Base-by-base conservation (phyloP, 345 rosid species). In the Angophora floribunda region DNA sequence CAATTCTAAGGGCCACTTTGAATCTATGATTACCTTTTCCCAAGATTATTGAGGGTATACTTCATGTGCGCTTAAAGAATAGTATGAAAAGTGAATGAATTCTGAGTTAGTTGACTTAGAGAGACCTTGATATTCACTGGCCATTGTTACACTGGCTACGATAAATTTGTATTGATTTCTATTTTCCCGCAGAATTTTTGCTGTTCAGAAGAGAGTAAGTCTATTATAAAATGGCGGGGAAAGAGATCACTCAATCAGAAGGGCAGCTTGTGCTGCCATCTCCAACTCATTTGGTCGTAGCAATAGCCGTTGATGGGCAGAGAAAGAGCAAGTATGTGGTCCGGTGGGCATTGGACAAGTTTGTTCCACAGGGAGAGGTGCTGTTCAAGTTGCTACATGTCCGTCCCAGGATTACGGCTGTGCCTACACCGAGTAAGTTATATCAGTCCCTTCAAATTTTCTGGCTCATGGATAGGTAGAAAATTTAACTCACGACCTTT, bases 351-450 rank as follows among this genome's bases (percentile, higher is more conserved):
- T 30, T 89, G 88, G 89, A 89, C 28, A 89, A 87, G 88, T 87
- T 89, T 87, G 86, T 92, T 85, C 92, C 92, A 0, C 94, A 95
- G 88, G 99, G 93, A 28, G 90, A 92, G 26, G 91, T 89, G 50
- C 89, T 88, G 85, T 93, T 97, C 87, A 96, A 94, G 92, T 89
- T 97, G 91, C 87, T 97, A 30, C 96, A 96, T 91, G 94, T 97
- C 86, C 93, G 94, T 86, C 93, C 95, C 21, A 92, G 92, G 90
- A 90, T 96, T 59, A 93, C 93, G 7, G 12, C 90, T 16, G 96
- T 97, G 87, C 97, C 98, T 88, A 97, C 99, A 36, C 95, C 99
- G 36, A 94, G 99, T 97, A 95, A 94, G 98, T 88, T 49, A 24
- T 32, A 85, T 30, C 50, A 6, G 85, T 88, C 47, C 89, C 85